Evolutionary conservation across 1,284 basidiomycete genomes (phyloP).

Genomic region (Wolfiporia cocos): DNA sequence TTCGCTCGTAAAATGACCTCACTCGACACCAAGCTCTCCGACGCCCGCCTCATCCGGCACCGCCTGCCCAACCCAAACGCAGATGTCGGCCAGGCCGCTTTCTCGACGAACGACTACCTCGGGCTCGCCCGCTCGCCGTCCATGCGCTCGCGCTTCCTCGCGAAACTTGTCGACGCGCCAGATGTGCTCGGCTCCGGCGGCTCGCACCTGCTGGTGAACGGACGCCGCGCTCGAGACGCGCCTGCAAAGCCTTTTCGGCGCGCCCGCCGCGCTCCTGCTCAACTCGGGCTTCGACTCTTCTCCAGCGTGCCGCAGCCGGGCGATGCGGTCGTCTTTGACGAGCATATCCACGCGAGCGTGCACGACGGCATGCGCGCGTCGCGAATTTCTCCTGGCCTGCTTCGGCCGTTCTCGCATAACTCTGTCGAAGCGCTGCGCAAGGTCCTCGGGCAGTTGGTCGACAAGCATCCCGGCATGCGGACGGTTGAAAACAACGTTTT

Average conservation of each 20-base stretch:
- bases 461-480: slow-evolving; percentile 20
- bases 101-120: too few species aligned
- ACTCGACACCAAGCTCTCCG: slow-evolving; percentile 33
- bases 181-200: not conserved
- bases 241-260: slow-evolving; percentile 53
- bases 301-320: slow-evolving; percentile 69
- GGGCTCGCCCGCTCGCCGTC: too few species aligned
- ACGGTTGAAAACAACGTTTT: slow-evolving; percentile 44
- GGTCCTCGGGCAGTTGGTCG: not conserved
- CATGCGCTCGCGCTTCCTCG: not conserved
- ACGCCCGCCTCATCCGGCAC: too few species aligned
- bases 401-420: not conserved
- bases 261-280: slow-evolving; percentile 73
- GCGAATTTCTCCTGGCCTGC: slow-evolving; percentile 28
- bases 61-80: too few species aligned
- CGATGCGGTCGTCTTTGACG: slow-evolving; percentile 81
- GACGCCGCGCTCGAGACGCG: slow-evolving; percentile 17
- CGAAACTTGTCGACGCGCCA: not conserved
- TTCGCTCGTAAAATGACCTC: too few species aligned
- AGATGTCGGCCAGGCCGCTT: too few species aligned
- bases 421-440: not conserved
- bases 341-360: slow-evolving; percentile 84
- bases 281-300: slow-evolving; percentile 93
- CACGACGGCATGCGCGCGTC: slow-evolving; percentile 81
- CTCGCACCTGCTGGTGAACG: not conserved